phyloP scores from a whole-genome alignment of 2,329 filamentous ascomycete genomes.

The Biscogniauxia sp. region DNA sequence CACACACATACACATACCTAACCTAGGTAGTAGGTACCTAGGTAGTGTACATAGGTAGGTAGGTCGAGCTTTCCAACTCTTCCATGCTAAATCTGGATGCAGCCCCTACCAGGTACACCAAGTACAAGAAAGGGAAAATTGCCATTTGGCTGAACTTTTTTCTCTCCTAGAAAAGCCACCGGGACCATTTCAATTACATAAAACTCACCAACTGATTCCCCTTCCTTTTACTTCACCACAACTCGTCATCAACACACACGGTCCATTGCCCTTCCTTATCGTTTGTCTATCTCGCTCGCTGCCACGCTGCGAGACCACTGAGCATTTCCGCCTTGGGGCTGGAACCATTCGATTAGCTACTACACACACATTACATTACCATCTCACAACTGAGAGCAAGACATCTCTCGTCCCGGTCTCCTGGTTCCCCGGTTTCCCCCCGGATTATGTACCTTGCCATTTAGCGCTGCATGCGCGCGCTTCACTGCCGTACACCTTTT shows the following conservation, averaged over 20 bases:
- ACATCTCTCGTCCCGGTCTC: conserved; percentile 34
- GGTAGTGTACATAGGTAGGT: no score
- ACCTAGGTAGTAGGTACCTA: no score
- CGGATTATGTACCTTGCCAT: conserved; percentile 38
- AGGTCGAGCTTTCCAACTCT: not conserved
- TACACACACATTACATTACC: conserved; percentile 6
- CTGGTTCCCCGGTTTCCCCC: conserved; percentile 38
- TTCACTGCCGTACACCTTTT: conserved; percentile 18
- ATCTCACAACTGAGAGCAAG: conserved; percentile 7
- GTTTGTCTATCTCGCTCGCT: conserved; percentile 21
- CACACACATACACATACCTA: no score
- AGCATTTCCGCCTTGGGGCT: conserved; percentile 30
- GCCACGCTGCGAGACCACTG: conserved; percentile 32
- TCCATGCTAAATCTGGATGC: not conserved
- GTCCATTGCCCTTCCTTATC: conserved; percentile 19
- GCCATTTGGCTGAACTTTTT: conserved; percentile 18
- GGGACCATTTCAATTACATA: conserved; percentile 45
- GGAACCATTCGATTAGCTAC: not conserved
- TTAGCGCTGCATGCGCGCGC: conserved; percentile 39
- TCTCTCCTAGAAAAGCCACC: conserved; percentile 11
- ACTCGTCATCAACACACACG: conserved; percentile 22
- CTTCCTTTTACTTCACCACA: conserved; percentile 41
- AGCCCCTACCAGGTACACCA: not conserved
- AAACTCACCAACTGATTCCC: conserved; percentile 41
- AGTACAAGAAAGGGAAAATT: not conserved